phyloP scores from a whole-genome alignment of 441 rosid species.

The Eugenia klotzschiana region DNA sequence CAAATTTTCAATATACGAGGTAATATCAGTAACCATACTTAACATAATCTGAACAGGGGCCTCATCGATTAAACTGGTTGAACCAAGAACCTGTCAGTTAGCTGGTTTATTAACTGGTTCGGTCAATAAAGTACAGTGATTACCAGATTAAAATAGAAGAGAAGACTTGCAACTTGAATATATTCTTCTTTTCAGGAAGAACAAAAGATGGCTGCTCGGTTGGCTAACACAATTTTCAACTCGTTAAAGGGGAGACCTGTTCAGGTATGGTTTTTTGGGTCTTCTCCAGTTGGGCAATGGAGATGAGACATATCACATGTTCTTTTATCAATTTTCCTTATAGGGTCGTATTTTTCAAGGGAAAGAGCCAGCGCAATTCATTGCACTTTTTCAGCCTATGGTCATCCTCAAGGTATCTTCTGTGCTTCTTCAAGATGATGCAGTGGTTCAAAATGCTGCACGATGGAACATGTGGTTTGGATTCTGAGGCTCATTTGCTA shows the following conservation, averaged over 20 bases:
- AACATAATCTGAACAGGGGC: background rate
- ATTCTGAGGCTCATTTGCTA: constrained; percentile 2
- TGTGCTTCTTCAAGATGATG: background rate
- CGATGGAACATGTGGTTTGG: background rate
- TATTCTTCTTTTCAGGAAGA: constrained; percentile 52
- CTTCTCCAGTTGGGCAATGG: background rate
- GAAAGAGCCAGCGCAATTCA: constrained; percentile 90
- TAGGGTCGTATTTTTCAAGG: constrained; percentile 90
- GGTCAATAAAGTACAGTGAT: background rate
- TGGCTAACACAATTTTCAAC: constrained; percentile 72
- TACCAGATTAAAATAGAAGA: background rate
- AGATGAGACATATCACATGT: constrained; percentile 1
- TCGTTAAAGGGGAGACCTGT: constrained; percentile 87
- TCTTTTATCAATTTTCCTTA: constrained; percentile 15
- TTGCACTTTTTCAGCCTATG: constrained; percentile 94
- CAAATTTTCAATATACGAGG: background rate
- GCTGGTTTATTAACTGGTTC: background rate
- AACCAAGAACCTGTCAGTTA: background rate
- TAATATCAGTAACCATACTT: background rate
- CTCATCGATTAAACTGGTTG: background rate
- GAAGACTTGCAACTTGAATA: background rate
- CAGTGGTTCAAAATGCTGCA: constrained; percentile 4
- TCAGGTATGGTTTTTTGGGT: constrained; percentile 39
- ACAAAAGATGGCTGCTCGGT: constrained; percentile 58
- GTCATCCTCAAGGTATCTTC: constrained; percentile 69